Conservation (phyloP, 2,329 filamentous ascomycete species). For the Kalmusia sp. region DNA sequence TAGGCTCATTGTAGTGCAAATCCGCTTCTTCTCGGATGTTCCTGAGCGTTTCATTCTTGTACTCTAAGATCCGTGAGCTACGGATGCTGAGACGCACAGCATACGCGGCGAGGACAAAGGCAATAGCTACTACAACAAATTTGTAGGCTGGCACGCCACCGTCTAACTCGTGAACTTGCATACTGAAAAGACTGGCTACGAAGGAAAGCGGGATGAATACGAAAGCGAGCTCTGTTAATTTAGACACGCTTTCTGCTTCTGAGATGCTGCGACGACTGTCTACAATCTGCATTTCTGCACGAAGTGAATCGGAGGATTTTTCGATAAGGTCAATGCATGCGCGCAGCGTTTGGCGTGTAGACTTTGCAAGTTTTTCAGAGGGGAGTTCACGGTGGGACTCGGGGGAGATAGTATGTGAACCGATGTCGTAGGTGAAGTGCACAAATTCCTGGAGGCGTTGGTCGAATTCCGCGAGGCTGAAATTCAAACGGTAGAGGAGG, state of each 20-base stretch:
- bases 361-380: constrained; percentile 14
- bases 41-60: constrained; percentile 12
- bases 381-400: constrained; percentile 3
- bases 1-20: constrained; percentile 17
- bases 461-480: constrained; percentile 16
- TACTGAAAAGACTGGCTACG: constrained; percentile 36
- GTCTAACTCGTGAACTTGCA: constrained; percentile 32
- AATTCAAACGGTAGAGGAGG: constrained; percentile 15
- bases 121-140: constrained; percentile 16
- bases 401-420: constrained; percentile 1
- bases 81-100: constrained; percentile 18
- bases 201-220: constrained; percentile 41
- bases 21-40: constrained; percentile 15
- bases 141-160: constrained; percentile 19
- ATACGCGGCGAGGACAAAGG: constrained; percentile 18
- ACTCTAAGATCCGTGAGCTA: constrained; percentile 16
- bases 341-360: constrained; percentile 5
- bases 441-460: constrained; percentile 16
- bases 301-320: constrained; percentile 36
- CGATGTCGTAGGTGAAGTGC: constrained; percentile 8
- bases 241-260: constrained; percentile 38
- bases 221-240: constrained; percentile 42
- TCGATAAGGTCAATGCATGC: constrained; percentile 25
- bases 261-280: constrained; percentile 36
- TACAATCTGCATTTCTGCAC: constrained; percentile 44